phyloP scores from a whole-genome alignment of 345 rosid genomes.

The Nasturtium officinale region DNA sequence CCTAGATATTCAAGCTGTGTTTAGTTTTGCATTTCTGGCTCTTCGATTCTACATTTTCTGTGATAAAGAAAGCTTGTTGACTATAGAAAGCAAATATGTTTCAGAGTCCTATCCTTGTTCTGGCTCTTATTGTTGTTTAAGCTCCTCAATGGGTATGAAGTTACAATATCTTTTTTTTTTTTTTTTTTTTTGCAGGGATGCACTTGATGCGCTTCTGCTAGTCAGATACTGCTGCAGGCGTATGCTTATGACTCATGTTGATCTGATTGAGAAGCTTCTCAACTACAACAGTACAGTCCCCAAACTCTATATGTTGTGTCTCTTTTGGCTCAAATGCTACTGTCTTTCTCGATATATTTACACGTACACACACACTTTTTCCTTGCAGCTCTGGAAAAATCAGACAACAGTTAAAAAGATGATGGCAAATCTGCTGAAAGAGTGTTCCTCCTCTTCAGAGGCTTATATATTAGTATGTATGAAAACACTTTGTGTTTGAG shows the following conservation, averaged over 20 bases:
- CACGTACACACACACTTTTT: background rate
- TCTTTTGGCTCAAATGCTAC: background rate
- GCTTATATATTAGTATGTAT: background rate
- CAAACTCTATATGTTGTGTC: conserved; percentile 24
- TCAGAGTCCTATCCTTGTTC: background rate
- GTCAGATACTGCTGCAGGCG: conserved; percentile 95
- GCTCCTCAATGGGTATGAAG: background rate
- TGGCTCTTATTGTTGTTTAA: conserved; percentile 20
- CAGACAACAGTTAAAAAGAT: conserved; percentile 51
- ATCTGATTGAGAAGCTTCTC: conserved; percentile 97
- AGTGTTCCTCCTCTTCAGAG: conserved; percentile 4
- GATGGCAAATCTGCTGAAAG: conserved; percentile 26
- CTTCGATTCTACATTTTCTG: no score
- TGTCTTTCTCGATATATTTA: background rate
- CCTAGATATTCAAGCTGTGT: no score
- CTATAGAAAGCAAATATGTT: no score
- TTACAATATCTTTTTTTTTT: background rate
- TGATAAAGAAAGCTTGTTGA: no score
- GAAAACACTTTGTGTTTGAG: conserved; percentile 13
- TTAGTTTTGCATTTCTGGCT: no score
- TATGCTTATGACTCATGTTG: conserved; percentile 99
- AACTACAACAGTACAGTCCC: conserved; percentile 78
- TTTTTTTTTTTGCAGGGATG: conserved; percentile 65
- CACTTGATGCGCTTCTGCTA: conserved; percentile 87
- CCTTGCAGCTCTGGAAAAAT: conserved; percentile 77